Evolutionary conservation across 23 red algal genomes (phyloP).

Genomic region (Chondrus crispus): DNA sequence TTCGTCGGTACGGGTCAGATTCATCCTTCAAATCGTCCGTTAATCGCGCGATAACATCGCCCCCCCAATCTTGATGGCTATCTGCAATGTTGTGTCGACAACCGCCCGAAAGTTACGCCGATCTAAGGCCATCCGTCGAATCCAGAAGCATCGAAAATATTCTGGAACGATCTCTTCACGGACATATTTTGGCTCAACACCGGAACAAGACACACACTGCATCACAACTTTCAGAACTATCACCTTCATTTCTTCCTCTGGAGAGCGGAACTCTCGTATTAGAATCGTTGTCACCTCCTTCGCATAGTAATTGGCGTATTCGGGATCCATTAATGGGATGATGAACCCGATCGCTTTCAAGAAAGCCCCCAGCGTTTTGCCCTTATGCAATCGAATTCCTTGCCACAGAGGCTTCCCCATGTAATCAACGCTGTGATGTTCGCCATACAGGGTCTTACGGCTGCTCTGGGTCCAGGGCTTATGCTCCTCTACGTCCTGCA

Average conservation of each 20-base stretch:
- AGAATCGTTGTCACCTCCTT: constrained; percentile 75
- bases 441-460: constrained; percentile 81
- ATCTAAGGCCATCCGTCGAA: constrained; percentile 77
- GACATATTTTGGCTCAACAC: constrained; percentile 81
- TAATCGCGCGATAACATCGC: constrained; percentile 69
- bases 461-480: constrained; percentile 72
- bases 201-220: constrained; percentile 76
- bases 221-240: constrained; percentile 87
- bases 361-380: constrained; percentile 84
- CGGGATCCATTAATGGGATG: constrained; percentile 82
- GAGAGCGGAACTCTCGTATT: constrained; percentile 77
- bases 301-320: constrained; percentile 88
- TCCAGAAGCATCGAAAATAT: constrained; percentile 90
- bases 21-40: constrained; percentile 77
- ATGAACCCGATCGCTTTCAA: constrained; percentile 86
- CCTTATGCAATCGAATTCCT: constrained; percentile 80
- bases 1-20: constrained; percentile 74
- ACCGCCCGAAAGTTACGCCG: constrained; percentile 68
- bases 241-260: constrained; percentile 90
- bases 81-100: constrained; percentile 80
- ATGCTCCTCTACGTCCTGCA: constrained; percentile 79
- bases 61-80: constrained; percentile 85
- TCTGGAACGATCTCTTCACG: constrained; percentile 73
- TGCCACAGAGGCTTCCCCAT: constrained; percentile 84
- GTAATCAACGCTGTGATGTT: constrained; percentile 79